Evolutionary conservation across 768 basidiomycete species (phyloP).

Genomic region (Mycena venus): DNA sequence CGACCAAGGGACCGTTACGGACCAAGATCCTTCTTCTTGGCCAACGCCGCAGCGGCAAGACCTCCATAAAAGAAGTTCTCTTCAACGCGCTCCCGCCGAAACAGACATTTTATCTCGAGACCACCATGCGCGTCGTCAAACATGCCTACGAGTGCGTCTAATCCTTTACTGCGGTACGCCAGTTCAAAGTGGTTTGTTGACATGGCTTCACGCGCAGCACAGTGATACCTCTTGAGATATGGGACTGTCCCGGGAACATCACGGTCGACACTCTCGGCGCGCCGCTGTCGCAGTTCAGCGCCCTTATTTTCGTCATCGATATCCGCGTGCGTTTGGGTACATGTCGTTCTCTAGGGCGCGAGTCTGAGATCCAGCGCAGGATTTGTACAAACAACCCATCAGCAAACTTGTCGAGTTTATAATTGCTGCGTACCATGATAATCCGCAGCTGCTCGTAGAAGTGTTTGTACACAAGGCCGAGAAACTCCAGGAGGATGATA

Average conservation of each 20-base stretch:
- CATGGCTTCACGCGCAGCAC: slow-evolving; percentile 64
- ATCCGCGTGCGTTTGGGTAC: slow-evolving; percentile 77
- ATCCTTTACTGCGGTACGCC: slow-evolving; percentile 1
- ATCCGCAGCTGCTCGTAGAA: slow-evolving; percentile 84
- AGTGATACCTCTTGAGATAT: slow-evolving; percentile 92
- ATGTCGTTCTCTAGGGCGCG: neutral
- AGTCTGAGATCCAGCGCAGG: slow-evolving; percentile 56
- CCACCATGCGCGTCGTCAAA: slow-evolving; percentile 83
- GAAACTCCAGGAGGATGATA: slow-evolving; percentile 90
- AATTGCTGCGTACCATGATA: slow-evolving; percentile 79
- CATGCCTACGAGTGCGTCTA: slow-evolving; percentile 83
- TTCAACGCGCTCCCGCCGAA: slow-evolving; percentile 88
- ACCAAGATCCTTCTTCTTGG: slow-evolving; percentile 84
- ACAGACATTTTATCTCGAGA: slow-evolving; percentile 91
- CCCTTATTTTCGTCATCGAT: slow-evolving; percentile 94
- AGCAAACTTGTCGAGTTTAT: slow-evolving; percentile 87
- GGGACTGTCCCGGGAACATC: slow-evolving; percentile 93
- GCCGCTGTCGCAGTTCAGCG: slow-evolving; percentile 83
- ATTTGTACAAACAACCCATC: slow-evolving; percentile 88
- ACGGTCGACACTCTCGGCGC: slow-evolving; percentile 84
- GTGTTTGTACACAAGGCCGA: slow-evolving; percentile 98
- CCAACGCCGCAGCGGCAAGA: slow-evolving; percentile 89
- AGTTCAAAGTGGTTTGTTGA: slow-evolving; percentile 16
- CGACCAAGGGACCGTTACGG: slow-evolving; percentile 47
- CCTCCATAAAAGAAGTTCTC: slow-evolving; percentile 91